Conservation (phyloP, 441 rosid genomes). For the Pelargonium citronellum region DNA sequence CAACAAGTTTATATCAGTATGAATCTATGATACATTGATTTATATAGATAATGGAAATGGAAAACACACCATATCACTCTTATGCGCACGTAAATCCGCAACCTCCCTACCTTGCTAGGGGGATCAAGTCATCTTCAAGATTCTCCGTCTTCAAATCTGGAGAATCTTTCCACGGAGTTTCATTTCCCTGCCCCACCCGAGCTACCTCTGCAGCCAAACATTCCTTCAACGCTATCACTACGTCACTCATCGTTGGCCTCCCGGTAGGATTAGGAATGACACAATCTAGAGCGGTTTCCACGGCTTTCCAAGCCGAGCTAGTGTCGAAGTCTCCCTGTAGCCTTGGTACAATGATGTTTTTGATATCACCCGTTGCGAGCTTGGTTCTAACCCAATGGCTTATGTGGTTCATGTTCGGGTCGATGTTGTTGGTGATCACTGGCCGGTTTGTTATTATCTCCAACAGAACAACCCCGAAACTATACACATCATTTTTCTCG, state of each 20-base stretch:
- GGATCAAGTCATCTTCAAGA: too few species aligned
- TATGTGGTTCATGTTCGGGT: not conserved
- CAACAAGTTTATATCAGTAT: too few species aligned
- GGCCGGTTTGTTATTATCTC: conserved; percentile 10
- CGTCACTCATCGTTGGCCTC: conserved; percentile 12
- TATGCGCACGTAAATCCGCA: too few species aligned
- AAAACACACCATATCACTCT: too few species aligned
- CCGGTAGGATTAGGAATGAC: not conserved
- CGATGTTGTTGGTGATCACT: not conserved
- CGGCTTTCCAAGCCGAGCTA: conserved; percentile 6
- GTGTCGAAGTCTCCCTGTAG: not conserved
- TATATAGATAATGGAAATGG: too few species aligned
- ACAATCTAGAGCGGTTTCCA: conserved; percentile 11
- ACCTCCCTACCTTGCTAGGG: too few species aligned
- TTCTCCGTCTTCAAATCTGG: too few species aligned
- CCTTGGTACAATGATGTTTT: not conserved
- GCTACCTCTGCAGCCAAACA: conserved; percentile 1
- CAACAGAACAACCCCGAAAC: conserved; percentile 12
- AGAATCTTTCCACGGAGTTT: not conserved
- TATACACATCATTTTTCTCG: conserved; percentile 12
- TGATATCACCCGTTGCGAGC: conserved; percentile 9
- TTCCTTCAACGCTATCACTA: conserved; percentile 9
- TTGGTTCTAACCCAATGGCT: not conserved
- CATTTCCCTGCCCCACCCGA: not conserved
- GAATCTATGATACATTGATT: too few species aligned